Evolutionary conservation across 2,329 filamentous ascomycete genomes (phyloP).

Genomic region (Camillea tinctor): DNA sequence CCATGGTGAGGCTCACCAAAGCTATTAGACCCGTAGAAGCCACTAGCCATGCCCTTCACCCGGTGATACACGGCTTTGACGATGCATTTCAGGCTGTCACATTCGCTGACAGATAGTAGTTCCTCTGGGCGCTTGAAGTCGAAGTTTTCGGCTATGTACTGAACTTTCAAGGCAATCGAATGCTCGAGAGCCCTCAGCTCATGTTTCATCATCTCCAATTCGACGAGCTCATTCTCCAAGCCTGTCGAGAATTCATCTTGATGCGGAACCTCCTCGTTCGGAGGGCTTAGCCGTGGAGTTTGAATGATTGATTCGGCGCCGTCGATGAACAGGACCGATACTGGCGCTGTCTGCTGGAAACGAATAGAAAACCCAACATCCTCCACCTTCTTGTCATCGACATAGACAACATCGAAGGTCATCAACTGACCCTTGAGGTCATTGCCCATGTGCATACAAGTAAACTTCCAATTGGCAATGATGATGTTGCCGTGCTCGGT

Average conservation of each 20-base stretch:
- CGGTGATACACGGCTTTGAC: slow-evolving; percentile 39
- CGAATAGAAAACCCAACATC: slow-evolving; percentile 41
- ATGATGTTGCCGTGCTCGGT: slow-evolving; percentile 39
- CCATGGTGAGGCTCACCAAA: slow-evolving; percentile 13
- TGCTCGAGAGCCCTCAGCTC: slow-evolving; percentile 42
- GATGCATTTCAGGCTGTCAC: slow-evolving; percentile 44
- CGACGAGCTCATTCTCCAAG: slow-evolving; percentile 42
- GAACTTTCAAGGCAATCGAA: slow-evolving; percentile 43
- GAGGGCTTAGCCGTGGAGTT: slow-evolving; percentile 15
- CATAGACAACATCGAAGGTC: slow-evolving; percentile 41
- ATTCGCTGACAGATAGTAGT: slow-evolving; percentile 31
- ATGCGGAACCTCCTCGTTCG: slow-evolving; percentile 15
- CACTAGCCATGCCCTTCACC: slow-evolving; percentile 36
- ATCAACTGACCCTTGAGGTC: slow-evolving; percentile 43
- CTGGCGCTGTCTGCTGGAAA: slow-evolving; percentile 46
- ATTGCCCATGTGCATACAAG: slow-evolving; percentile 43
- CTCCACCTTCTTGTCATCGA: slow-evolving; percentile 41
- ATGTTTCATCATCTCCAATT: slow-evolving; percentile 43
- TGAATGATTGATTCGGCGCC: slow-evolving; percentile 36
- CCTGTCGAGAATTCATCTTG: slow-evolving; percentile 24
- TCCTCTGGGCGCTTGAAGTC: slow-evolving; percentile 28
- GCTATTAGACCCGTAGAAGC: slow-evolving; percentile 31
- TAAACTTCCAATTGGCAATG: slow-evolving; percentile 46
- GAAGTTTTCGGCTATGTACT: slow-evolving; percentile 37
- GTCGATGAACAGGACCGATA: slow-evolving; percentile 42